Percentiles rank a stretch among this genome's conserved stretches.
Evolutionary conservation across 441 rosid genomes (phyloP).

Genomic region (Syzygium syzygioides): DNA sequence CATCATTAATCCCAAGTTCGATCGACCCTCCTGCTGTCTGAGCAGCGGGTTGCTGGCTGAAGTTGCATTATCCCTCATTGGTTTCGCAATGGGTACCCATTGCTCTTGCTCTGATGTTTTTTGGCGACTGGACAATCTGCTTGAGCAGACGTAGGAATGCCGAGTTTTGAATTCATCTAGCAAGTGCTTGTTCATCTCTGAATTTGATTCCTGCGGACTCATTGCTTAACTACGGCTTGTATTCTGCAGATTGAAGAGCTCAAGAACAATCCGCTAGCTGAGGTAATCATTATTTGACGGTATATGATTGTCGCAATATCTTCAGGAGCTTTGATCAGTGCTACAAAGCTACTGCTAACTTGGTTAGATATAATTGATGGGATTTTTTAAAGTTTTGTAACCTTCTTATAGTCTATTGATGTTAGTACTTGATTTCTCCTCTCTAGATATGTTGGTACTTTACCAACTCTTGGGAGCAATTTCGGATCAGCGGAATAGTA

Average conservation of each 20-base stretch:
- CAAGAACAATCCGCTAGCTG: conserved; percentile 61
- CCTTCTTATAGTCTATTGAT: neutral
- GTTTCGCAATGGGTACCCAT: neutral
- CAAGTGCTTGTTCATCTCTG: neutral
- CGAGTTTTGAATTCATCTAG: neutral
- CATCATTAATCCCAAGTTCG: neutral
- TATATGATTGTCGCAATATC: neutral
- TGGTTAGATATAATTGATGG: neutral
- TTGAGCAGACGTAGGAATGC: neutral
- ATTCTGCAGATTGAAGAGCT: conserved; percentile 68
- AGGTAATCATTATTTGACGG: conserved; percentile 37
- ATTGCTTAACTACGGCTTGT: neutral
- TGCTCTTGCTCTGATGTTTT: neutral
- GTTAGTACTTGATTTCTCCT: neutral
- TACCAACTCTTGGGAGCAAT: conserved; percentile 84
- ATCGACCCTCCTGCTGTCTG: neutral
- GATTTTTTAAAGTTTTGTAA: neutral
- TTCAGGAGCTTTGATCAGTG: neutral
- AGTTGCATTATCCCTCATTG: neutral
- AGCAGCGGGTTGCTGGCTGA: neutral
- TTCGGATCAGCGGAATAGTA: conserved; percentile 68
- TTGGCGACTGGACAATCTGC: neutral
- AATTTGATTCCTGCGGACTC: neutral
- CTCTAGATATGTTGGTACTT: conserved; percentile 83
- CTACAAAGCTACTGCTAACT: neutral